Conservation (phyloP, 2,329 filamentous ascomycete genomes). For the Colletotrichum noveboracense region DNA sequence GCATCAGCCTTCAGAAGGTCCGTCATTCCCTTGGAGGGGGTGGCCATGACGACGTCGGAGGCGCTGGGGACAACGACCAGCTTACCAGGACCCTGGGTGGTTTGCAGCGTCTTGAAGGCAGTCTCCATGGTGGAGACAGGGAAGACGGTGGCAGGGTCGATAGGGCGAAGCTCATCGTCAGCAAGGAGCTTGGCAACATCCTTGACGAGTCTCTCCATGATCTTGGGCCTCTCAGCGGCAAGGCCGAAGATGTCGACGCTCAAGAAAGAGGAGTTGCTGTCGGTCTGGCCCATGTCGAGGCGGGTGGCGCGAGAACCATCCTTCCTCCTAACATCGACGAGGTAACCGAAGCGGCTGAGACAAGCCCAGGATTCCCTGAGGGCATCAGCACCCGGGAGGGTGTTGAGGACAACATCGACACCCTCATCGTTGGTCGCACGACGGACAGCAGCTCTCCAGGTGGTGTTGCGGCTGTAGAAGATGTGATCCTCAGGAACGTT, state of each 20-base stretch:
- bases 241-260: slow-evolving; percentile 51
- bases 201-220: slow-evolving; percentile 42
- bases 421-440: slow-evolving; percentile 32
- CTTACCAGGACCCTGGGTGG: slow-evolving; percentile 43
- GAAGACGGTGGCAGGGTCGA: slow-evolving; percentile 38
- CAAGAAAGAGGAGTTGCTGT: slow-evolving; percentile 50
- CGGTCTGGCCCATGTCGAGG: slow-evolving; percentile 55
- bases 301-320: slow-evolving; percentile 44
- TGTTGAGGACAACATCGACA: slow-evolving; percentile 44
- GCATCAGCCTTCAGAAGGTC: slow-evolving; percentile 44
- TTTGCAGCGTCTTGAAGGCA: slow-evolving; percentile 40
- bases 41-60: slow-evolving; percentile 46
- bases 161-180: slow-evolving; percentile 37
- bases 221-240: slow-evolving; percentile 43
- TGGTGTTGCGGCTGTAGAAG: slow-evolving; percentile 30
- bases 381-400: slow-evolving; percentile 46
- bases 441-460: slow-evolving; percentile 35
- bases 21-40: slow-evolving; percentile 37
- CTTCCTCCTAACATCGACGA: slow-evolving; percentile 49
- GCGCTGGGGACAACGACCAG: slow-evolving; percentile 47
- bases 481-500: slow-evolving; percentile 31
- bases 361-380: slow-evolving; percentile 48
- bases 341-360: slow-evolving; percentile 48
- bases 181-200: slow-evolving; percentile 40
- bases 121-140: slow-evolving; percentile 42